phyloP scores from a whole-genome alignment of 441 rosid species.

The Manihot esculenta region DNA sequence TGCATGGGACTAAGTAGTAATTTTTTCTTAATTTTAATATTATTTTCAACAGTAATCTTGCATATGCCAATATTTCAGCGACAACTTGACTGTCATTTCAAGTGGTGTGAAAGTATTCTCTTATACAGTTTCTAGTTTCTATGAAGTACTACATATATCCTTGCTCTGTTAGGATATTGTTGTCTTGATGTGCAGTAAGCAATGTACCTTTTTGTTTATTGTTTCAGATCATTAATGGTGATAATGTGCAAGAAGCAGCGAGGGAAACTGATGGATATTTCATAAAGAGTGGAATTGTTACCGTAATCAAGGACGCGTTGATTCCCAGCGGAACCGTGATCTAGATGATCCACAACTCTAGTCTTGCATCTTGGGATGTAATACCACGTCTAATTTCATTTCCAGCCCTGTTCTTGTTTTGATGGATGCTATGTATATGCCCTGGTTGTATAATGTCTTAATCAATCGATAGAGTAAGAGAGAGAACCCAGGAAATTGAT shows the following conservation, averaged over 20 bases:
- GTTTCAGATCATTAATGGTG: constrained; percentile 66
- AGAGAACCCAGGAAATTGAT: too few relatives aligned
- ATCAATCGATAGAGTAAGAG: too few relatives aligned
- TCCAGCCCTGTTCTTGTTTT: constrained; percentile 3
- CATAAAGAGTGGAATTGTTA: constrained; percentile 94
- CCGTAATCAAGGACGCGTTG: constrained; percentile 89
- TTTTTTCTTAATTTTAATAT: not conserved
- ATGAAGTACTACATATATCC: not conserved
- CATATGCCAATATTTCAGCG: not conserved
- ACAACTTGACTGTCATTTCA: not conserved
- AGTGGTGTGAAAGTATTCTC: not conserved
- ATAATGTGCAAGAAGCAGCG: constrained; percentile 90
- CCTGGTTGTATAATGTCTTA: constrained; percentile 12
- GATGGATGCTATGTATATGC: constrained; percentile 14
- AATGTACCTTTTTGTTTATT: not conserved
- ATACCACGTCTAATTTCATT: not conserved
- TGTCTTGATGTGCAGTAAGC: not conserved
- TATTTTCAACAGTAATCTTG: not conserved
- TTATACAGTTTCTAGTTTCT: not conserved
- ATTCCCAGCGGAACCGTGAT: constrained; percentile 85
- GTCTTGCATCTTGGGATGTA: not conserved
- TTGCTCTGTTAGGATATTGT: not conserved
- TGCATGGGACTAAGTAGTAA: too few relatives aligned
- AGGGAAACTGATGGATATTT: constrained; percentile 94
- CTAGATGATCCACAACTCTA: constrained; percentile 27